phyloP scores from a whole-genome alignment of 306 rosid genomes.

The Quercus ilex region DNA sequence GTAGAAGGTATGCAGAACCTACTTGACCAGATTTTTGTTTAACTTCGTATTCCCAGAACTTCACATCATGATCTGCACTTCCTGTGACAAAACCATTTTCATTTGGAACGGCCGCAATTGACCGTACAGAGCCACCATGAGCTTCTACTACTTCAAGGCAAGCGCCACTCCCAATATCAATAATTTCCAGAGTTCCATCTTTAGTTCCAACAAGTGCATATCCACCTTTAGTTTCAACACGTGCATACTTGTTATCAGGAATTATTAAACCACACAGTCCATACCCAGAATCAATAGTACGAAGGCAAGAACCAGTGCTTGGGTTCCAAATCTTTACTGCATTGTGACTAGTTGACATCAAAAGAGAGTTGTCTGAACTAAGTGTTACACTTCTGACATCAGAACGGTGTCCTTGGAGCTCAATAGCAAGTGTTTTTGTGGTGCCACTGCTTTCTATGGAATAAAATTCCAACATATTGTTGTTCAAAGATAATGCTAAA shows the following conservation, averaged over 20 bases:
- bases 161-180: conserved; percentile 85
- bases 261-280: conserved; percentile 79
- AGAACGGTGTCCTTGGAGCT: conserved; percentile 93
- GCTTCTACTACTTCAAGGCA: conserved; percentile 77
- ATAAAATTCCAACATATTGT: conserved; percentile 76
- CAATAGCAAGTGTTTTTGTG: conserved; percentile 55
- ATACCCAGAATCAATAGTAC: conserved; percentile 86
- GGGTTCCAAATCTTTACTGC: conserved; percentile 95
- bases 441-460: conserved; percentile 49
- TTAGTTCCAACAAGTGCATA: conserved; percentile 89
- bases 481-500: conserved; percentile 83
- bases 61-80: conserved; percentile 88
- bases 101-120: conserved; percentile 70
- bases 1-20: conserved; percentile 32
- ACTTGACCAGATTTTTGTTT: conserved; percentile 76
- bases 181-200: conserved; percentile 71
- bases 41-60: conserved; percentile 84
- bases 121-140: conserved; percentile 73
- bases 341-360: conserved; percentile 96
- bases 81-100: conserved; percentile 83
- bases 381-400: conserved; percentile 85
- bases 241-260: conserved; percentile 76
- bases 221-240: conserved; percentile 93
- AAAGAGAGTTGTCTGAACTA: conserved; percentile 77
- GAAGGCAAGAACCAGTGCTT: conserved; percentile 85